A percentile compares a stretch with the other conserved stretches of the same genome.
These are phyloP conservation scores for Xerocomus spinulosus DNA, from an alignment of 768 basidiomycete genomes.

Conservation along the genomic window DNA sequence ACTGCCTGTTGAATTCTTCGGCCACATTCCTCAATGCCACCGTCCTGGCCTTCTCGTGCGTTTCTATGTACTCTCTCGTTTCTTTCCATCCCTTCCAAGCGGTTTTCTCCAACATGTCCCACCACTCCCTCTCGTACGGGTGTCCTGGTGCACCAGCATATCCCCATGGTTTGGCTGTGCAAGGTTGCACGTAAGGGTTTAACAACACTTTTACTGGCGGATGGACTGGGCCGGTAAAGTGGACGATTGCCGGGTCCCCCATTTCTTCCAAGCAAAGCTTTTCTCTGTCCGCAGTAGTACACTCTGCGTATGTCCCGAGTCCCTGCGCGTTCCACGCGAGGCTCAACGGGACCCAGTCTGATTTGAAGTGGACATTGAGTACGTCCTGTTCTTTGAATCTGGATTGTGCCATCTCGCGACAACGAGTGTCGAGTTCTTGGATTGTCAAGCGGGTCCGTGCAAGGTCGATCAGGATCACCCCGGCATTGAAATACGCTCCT, in stretches of 20 bases:
- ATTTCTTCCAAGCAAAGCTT: constrained; percentile 32
- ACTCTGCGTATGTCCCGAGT: constrained; percentile 47
- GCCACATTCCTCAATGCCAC: constrained; percentile 3
- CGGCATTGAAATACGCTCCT: constrained; percentile 50
- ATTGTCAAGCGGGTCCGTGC: constrained; percentile 31
- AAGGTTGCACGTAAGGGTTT: constrained; percentile 51
- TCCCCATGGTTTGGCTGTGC: constrained; percentile 54
- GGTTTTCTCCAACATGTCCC: constrained; percentile 38
- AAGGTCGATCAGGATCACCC: constrained; percentile 50
- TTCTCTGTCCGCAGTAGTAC: constrained; percentile 33
- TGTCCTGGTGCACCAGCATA: constrained; percentile 50
- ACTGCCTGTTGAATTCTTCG: constrained; percentile 10
- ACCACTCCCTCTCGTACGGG: constrained; percentile 48
- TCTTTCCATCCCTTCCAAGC: constrained; percentile 37
- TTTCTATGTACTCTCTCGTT: constrained; percentile 21
- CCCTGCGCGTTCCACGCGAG: constrained; percentile 56
- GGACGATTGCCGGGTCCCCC: constrained; percentile 44
- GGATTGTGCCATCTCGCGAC: constrained; percentile 25
- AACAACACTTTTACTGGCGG: constrained; percentile 42
- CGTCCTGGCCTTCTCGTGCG: constrained; percentile 10
- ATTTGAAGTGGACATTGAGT: constrained; percentile 44
- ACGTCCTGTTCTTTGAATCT: constrained; percentile 47
- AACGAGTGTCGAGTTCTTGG: constrained; percentile 25
- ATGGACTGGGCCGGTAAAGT: constrained; percentile 55
- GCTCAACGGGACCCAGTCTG: constrained; percentile 38